Evolutionary conservation across 768 basidiomycete species (phyloP), one percentile per base, ranked within the genome.

Genomic region (Pholiota microspora): DNA sequence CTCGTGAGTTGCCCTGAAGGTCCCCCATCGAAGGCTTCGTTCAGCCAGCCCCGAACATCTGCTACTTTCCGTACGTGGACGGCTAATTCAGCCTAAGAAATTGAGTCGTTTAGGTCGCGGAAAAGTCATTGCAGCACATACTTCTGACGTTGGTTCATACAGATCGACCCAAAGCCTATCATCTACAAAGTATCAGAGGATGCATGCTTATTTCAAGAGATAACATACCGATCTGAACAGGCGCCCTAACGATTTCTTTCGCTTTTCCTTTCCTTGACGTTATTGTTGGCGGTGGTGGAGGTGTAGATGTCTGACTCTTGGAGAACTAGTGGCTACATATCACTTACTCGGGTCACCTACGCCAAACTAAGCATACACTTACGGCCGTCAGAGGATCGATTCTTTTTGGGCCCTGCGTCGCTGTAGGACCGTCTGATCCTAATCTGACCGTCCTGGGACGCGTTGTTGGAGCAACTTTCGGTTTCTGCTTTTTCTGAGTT

Each of bases 1-100:
- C 86, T 91, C 31, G 73, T 76, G 42, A 89, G 64, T 59, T 80
- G 84, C 0, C 81, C 81, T 0, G 81, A 81, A 4, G 82, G 81
- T 0, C 85, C 85, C 1, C 84, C 86, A 1, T 83, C 80, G 32
- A 88, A 81, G 1, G 92, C 88, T 60, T 92, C 91, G 0, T 66
- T 55, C 0, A 94, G 64, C 91, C 91, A 94, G 32, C 77, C 73
- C 4, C 87, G 80, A 7, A 93, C 86, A 55, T 90, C 86, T 48
- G 87, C 84, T 0, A 93, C 83, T 67, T 93, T 94, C 21, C 79
- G 79, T 52, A 83, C 79, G 70, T 95, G 89, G 31, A 94, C 87
- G 2, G 89, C 89, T 7, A 94, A 72, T 34, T 91, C 84, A 35
- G 79, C 83, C 85, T 92, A 38, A 40, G 27, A 35, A 13, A 9